Base-by-base conservation (phyloP, 1,139 yeast species). In the Magnusiomyces paraingens region DNA sequence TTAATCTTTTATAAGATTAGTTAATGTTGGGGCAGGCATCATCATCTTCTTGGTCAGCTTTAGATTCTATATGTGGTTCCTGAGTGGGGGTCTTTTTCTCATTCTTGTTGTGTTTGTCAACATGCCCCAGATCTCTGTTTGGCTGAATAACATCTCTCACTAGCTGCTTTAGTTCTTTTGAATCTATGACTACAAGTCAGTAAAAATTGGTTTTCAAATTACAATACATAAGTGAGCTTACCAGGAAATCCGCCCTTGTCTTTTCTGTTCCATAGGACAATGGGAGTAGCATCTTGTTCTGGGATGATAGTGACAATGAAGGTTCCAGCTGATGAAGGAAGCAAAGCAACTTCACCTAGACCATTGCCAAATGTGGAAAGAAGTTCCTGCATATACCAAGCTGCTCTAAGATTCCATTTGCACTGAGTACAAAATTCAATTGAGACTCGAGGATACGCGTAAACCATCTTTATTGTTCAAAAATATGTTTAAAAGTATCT, bases 301-400 rank as follows among this genome's bases (percentile, higher is more conserved):
- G 49, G 56, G 4, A 69, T 67, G 2, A 78, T 68, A 1, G 69
- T 67, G 11, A 82, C 76, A 39, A 70, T 66, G 60, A 82, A 82
- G 8, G 78, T 75, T 1, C 87, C 87, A 3, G 82, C 70, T 1
- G 70, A 70, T 3, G 75, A 74, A 1, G 87, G 86, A 4, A 71
- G 66, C 55, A 83, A 64, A 0, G 81, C 71, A 1, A 82, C 77
- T 54, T 82, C 84, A 11, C 81, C 82, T 3, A 82, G 61, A 55
- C 72, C 67, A 55, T 70, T 62, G 52, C 79, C 80, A 64, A 82
- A 83, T 0, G 88, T 83, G 55, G 81, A 81, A 35, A 82, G 66
- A 2, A 83, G 70, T 64, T 82, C 88, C 62, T 82, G 87, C 22
- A 77, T 71, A 57, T 81, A 81, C 87, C 87, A 83, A 0, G 82